Evolutionary conservation across 2,329 filamentous ascomycete species (phyloP).

Genomic region (Xylariaceae sp.): DNA sequence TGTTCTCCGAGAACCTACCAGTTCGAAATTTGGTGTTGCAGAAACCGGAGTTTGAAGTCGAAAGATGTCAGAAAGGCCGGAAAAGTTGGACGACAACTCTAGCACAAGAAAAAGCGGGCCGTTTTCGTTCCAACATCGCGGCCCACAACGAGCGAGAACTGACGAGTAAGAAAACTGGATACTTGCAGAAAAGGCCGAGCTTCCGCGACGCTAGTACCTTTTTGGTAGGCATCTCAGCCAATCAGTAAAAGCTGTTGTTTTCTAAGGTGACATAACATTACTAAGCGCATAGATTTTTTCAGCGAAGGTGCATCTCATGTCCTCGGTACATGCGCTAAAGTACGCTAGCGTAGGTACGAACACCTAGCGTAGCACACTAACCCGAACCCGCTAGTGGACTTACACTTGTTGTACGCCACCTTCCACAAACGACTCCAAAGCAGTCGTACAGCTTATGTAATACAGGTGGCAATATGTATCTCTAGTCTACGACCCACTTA

Average conservation of each 20-base stretch:
- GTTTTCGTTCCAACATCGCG: neutral
- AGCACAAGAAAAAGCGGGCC: neutral
- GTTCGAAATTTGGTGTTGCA: neutral
- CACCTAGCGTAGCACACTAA: neutral
- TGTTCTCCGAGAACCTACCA: neutral
- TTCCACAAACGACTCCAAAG: too few relatives aligned
- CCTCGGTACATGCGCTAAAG: neutral
- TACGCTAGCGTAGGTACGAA: neutral
- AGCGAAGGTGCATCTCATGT: neutral
- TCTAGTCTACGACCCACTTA: too few relatives aligned
- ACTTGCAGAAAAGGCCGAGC: neutral
- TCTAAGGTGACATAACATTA: neutral
- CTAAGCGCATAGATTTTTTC: neutral
- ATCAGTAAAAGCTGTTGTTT: neutral
- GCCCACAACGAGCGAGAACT: neutral
- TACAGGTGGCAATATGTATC: too few relatives aligned
- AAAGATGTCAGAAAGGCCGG: neutral
- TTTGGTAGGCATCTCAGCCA: neutral
- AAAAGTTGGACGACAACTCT: neutral
- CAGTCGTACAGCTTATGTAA: too few relatives aligned
- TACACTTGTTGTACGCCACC: too few relatives aligned
- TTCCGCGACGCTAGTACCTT: neutral
- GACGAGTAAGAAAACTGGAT: neutral
- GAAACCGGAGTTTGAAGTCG: neutral
- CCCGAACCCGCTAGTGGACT: neutral